Conservation (phyloP, 1,139 yeast genomes). For the Magnusiomyces paraingens region DNA sequence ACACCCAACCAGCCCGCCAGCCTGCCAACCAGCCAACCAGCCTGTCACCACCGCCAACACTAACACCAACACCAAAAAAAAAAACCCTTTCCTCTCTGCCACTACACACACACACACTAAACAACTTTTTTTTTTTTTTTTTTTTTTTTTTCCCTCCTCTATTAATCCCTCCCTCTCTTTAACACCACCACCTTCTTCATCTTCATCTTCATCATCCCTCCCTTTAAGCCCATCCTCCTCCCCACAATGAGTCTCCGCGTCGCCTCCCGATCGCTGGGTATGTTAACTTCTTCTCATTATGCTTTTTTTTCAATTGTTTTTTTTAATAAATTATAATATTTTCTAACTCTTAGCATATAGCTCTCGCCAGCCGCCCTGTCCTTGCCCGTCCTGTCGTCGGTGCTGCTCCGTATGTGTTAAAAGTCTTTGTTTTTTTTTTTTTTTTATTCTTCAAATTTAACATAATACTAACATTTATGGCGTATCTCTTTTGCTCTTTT, state of each 20-base stretch:
- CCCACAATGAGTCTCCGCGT: slow-evolving; percentile 27
- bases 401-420: slow-evolving; percentile 20
- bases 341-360: background rate
- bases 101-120: too few relatives aligned
- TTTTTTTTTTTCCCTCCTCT: background rate
- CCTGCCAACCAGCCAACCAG: too few relatives aligned
- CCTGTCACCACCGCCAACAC: too few relatives aligned
- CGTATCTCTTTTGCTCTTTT: slow-evolving; percentile 1
- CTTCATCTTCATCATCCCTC: background rate
- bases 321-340: too few relatives aligned
- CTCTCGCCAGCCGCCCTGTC: slow-evolving; percentile 17
- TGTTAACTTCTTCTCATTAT: slow-evolving; percentile 11
- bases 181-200: background rate
- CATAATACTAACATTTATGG: background rate
- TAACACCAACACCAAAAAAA: too few relatives aligned
- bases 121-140: background rate
- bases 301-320: background rate
- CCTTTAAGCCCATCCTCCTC: background rate
- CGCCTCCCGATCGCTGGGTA: slow-evolving; percentile 26
- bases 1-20: too few relatives aligned
- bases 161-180: too few relatives aligned
- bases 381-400: slow-evolving; percentile 23
- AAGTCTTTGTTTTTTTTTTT: background rate
- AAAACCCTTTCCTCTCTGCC: too few relatives aligned
- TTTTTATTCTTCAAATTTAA: background rate